Evolutionary conservation across 106 monocot species (phyloP).

Genomic region (Alisma plantagoaquatica): DNA sequence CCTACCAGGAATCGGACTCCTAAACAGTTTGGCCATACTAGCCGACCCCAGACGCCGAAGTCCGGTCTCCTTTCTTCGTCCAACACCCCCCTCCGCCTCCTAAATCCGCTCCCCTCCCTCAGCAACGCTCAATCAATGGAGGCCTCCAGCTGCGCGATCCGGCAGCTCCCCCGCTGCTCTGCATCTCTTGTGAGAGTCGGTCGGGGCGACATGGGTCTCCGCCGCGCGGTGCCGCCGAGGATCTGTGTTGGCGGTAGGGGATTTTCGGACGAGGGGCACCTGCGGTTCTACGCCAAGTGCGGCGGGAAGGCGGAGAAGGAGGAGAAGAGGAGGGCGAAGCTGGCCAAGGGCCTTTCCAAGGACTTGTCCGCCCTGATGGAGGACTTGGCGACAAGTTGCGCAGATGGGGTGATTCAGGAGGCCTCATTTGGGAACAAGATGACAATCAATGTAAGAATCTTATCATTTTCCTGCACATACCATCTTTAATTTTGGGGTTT

Average conservation of each 20-base stretch:
- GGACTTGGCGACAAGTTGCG: background rate
- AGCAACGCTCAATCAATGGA: background rate
- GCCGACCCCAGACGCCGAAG: too few species aligned
- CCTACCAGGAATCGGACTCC: too few species aligned
- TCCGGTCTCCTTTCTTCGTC: too few species aligned
- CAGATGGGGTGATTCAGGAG: background rate
- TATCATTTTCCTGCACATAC: too few species aligned
- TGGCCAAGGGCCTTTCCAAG: slow-evolving; percentile 4
- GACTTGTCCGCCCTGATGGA: slow-evolving; percentile 1
- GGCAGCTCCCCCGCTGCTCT: background rate
- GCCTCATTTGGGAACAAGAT: background rate
- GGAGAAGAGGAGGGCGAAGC: slow-evolving; percentile 10
- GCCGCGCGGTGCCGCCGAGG: background rate
- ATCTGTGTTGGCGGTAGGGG: background rate
- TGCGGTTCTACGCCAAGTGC: slow-evolving; percentile 16
- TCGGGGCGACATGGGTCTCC: background rate
- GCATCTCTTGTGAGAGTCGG: background rate
- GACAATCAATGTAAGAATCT: background rate
- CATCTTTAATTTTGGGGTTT: too few species aligned
- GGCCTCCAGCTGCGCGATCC: background rate
- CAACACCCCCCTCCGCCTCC: background rate
- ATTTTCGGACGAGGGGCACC: slow-evolving; percentile 22
- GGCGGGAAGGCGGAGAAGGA: slow-evolving; percentile 15
- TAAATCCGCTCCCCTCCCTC: background rate
- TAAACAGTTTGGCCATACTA: too few species aligned